Conservation (phyloP, 2,329 filamentous ascomycete species). For the Fusarium tanahbumbuense region DNA sequence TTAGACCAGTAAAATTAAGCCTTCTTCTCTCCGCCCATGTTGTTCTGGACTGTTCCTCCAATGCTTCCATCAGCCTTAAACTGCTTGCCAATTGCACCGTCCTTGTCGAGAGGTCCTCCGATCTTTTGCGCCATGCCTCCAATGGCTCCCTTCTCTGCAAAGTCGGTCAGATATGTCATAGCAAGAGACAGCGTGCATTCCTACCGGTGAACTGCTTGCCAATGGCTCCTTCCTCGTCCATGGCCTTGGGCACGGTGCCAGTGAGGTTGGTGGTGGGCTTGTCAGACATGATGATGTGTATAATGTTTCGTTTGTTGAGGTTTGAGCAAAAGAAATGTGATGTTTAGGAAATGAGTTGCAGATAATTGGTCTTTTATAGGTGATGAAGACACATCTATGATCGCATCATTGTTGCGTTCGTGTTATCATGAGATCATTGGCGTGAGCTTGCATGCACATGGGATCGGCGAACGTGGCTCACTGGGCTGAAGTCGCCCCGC, state of each 20-base stretch:
- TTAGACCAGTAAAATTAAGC: neutral
- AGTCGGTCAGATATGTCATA: accelerated
- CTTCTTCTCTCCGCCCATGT: slow-evolving; percentile 55
- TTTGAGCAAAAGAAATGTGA: neutral
- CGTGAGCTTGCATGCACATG: neutral
- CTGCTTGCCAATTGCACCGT: slow-evolving; percentile 65
- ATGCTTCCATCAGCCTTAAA: slow-evolving; percentile 65
- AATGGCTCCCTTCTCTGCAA: slow-evolving; percentile 58
- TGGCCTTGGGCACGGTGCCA: slow-evolving; percentile 50
- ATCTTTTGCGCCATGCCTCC: slow-evolving; percentile 63
- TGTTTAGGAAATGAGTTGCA: neutral
- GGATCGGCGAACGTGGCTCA: neutral
- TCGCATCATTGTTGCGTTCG: neutral
- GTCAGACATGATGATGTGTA: slow-evolving; percentile 29
- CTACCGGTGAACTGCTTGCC: slow-evolving; percentile 67
- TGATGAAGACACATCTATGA: slow-evolving; percentile 3
- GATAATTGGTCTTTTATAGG: neutral
- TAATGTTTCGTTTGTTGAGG: neutral
- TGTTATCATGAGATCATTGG: slow-evolving; percentile 1
- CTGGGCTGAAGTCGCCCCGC: neutral
- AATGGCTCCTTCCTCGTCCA: slow-evolving; percentile 63
- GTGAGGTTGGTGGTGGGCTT: slow-evolving; percentile 12
- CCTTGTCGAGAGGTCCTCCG: slow-evolving; percentile 62
- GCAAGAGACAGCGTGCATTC: neutral
- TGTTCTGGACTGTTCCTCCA: slow-evolving; percentile 63